These are phyloP conservation scores for Tolypocladium paradoxum DNA, from an alignment of 2,329 filamentous ascomycete species.

Conservation along the genomic window DNA sequence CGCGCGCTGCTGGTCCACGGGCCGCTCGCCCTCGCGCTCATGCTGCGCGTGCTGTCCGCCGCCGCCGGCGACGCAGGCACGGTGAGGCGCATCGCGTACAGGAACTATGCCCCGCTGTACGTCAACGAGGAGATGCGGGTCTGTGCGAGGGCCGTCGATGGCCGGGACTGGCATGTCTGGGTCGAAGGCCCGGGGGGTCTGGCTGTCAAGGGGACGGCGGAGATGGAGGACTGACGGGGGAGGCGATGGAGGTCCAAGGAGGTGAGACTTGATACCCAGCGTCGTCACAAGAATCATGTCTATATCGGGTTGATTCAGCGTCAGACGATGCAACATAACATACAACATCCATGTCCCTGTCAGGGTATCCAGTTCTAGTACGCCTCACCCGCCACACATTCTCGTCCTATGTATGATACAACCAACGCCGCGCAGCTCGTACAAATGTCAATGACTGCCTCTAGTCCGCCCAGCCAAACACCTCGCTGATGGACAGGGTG, in stretches of 20 bases:
- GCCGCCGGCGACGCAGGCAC: conserved; percentile 10
- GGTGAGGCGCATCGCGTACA: conserved; percentile 58
- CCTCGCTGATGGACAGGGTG: conserved; percentile 66
- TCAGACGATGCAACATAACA: neutral
- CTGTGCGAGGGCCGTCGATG: conserved; percentile 41
- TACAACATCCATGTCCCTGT: neutral
- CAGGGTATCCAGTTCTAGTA: neutral
- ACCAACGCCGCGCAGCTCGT: neutral
- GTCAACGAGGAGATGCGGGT: conserved; percentile 60
- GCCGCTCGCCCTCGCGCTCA: conserved; percentile 66
- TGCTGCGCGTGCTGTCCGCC: conserved; percentile 56
- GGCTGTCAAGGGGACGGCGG: conserved; percentile 47
- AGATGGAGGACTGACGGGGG: conserved; percentile 6
- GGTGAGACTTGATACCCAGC: neutral
- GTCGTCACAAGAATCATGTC: neutral
- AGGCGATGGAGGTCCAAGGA: neutral
- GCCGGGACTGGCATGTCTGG: conserved; percentile 49
- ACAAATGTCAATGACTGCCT: neutral
- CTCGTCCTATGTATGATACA: neutral
- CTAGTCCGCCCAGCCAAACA: conserved; percentile 68
- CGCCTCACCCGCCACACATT: neutral
- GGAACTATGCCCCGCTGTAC: conserved; percentile 73
- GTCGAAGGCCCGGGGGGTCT: conserved; percentile 49
- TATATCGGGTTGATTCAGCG: neutral
- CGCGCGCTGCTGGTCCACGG: conserved; percentile 74